Percentiles rank a stretch among this genome's conserved stretches.
phyloP scores from a whole-genome alignment of 257 asterid species.

The Solanum sparsipilum region DNA sequence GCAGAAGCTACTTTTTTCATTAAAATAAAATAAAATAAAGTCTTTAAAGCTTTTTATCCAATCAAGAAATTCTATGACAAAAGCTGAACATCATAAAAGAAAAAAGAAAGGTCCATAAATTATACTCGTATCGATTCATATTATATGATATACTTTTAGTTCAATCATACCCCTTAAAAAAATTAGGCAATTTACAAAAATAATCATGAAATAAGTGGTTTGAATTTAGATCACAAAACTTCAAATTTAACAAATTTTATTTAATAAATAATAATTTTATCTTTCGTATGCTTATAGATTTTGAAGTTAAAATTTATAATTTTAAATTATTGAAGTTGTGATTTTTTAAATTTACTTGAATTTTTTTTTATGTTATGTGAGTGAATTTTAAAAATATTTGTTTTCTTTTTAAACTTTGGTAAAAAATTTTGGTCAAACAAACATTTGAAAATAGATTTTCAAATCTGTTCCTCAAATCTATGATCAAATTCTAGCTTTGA shows the following conservation, averaged over 20 bases:
- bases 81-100: neutral
- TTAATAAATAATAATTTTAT: neutral
- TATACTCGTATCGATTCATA: neutral
- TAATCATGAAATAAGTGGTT: neutral
- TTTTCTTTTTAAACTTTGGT: neutral
- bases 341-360: neutral
- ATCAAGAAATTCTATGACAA: constrained; percentile 15
- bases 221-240: neutral
- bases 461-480: neutral
- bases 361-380: neutral
- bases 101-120: neutral
- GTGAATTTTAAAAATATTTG: neutral
- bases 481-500: neutral
- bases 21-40: neutral
- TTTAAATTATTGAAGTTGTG: neutral
- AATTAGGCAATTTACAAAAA: neutral
- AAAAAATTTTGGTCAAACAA: neutral
- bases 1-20: neutral
- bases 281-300: neutral
- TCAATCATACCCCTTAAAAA: neutral
- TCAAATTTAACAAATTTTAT: neutral
- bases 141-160: neutral
- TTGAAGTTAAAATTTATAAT: neutral
- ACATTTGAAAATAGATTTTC: neutral
- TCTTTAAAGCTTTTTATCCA: constrained; percentile 4